A percentile compares a stretch with the other conserved stretches of the same genome.
phyloP scores from a whole-genome alignment of 495 filamentous ascomycete genomes.

The Evernia prunastri region DNA sequence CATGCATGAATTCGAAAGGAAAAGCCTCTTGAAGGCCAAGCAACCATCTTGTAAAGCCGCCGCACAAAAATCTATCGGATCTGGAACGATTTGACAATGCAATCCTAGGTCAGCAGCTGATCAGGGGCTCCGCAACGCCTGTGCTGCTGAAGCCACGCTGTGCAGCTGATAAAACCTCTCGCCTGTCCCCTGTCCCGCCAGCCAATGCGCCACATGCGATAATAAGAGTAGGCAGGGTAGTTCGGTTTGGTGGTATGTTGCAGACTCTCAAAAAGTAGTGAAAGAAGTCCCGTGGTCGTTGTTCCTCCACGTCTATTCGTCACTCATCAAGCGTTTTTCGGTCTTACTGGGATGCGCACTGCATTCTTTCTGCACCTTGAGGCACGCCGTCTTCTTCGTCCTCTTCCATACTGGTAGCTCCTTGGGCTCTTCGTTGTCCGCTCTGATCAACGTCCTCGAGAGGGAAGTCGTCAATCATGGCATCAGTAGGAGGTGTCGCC shows the following conservation, averaged over 20 bases:
- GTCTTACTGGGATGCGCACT: conserved; percentile 92
- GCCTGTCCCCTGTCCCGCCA: conserved; percentile 14
- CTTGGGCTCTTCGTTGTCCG: conserved; percentile 66
- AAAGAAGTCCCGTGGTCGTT: conserved; percentile 6
- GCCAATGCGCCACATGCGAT: conserved; percentile 8
- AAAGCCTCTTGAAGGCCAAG: conserved; percentile 11
- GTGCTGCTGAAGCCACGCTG: background rate
- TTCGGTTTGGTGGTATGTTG: background rate
- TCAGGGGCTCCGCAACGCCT: background rate
- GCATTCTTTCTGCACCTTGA: conserved; percentile 81
- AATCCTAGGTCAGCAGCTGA: conserved; percentile 11
- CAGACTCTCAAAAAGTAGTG: conserved; percentile 5
- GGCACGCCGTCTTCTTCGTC: conserved; percentile 70
- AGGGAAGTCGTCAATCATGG: conserved; percentile 80
- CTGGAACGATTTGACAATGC: conserved; percentile 8
- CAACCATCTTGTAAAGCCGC: conserved; percentile 3
- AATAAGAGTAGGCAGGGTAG: background rate
- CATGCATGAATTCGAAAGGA: conserved; percentile 14
- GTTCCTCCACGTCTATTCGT: conserved; percentile 9
- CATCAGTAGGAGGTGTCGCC: conserved; percentile 60
- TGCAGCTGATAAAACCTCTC: background rate
- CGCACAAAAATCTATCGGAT: conserved; percentile 14
- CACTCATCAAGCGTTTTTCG: conserved; percentile 3
- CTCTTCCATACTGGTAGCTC: conserved; percentile 65
- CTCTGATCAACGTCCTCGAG: conserved; percentile 77